These are phyloP conservation scores for Pterulicium gracile DNA, from an alignment of 1,284 basidiomycete genomes.

Conservation along the genomic window DNA sequence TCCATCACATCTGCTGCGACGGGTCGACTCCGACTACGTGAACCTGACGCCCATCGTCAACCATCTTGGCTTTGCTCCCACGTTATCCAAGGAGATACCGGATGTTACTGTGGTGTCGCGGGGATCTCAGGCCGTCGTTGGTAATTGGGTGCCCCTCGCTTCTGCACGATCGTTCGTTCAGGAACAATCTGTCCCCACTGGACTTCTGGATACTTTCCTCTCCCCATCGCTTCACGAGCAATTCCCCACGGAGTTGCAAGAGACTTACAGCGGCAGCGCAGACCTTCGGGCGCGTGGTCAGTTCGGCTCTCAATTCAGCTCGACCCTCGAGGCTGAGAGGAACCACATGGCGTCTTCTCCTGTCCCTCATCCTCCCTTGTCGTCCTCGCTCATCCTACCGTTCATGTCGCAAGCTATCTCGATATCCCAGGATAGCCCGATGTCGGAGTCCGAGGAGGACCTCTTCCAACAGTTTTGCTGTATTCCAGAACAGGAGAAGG, in stretches of 20 bases:
- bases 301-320: slow-evolving; percentile 44
- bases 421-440: slow-evolving; percentile 29
- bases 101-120: slow-evolving; percentile 33
- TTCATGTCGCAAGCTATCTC: slow-evolving; percentile 11
- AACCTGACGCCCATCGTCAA: slow-evolving; percentile 51
- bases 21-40: slow-evolving; percentile 66
- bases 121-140: slow-evolving; percentile 39
- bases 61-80: slow-evolving; percentile 25
- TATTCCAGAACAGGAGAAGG: slow-evolving; percentile 44
- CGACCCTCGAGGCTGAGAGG: background rate
- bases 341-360: slow-evolving; percentile 12
- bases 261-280: slow-evolving; percentile 36
- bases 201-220: slow-evolving; percentile 39
- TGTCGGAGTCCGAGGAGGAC: slow-evolving; percentile 61
- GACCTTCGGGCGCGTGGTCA: slow-evolving; percentile 33
- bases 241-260: slow-evolving; percentile 46
- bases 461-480: slow-evolving; percentile 54
- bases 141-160: slow-evolving; percentile 56
- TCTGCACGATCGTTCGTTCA: slow-evolving; percentile 40
- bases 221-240: slow-evolving; percentile 45
- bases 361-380: slow-evolving; percentile 15
- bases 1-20: slow-evolving; percentile 41
- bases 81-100: slow-evolving; percentile 25
- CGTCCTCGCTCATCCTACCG: slow-evolving; percentile 13
- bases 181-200: slow-evolving; percentile 26